These are phyloP conservation scores for Aspergillus cristatus DNA, from an alignment of 495 filamentous ascomycete species.

Conservation along the genomic window DNA sequence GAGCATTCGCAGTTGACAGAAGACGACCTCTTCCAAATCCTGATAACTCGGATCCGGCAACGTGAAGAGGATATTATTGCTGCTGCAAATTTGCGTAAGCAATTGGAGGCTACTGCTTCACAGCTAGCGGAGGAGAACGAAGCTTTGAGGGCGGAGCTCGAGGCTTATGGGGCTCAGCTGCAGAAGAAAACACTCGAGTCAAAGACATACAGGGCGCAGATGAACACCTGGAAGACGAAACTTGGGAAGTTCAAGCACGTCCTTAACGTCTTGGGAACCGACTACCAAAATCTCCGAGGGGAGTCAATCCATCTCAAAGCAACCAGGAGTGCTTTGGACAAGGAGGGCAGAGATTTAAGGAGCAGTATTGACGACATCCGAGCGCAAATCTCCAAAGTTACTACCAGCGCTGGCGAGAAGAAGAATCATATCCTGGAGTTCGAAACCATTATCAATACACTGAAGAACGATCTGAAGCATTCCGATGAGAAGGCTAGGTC, in stretches of 20 bases:
- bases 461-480: constrained; percentile 14
- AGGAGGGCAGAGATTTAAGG: constrained; percentile 19
- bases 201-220: constrained; percentile 10
- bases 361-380: constrained; percentile 15
- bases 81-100: constrained; percentile 12
- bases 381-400: constrained; percentile 11
- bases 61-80: constrained; percentile 27
- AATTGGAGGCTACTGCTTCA: constrained; percentile 16
- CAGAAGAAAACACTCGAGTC: constrained; percentile 11
- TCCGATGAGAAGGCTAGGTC: constrained; percentile 9
- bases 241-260: constrained; percentile 23
- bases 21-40: constrained; percentile 28
- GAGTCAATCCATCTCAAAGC: constrained; percentile 18
- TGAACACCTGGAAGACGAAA: constrained; percentile 27
- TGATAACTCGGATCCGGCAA: constrained; percentile 23
- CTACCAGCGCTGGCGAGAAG: constrained; percentile 8
- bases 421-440: constrained; percentile 8
- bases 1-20: constrained; percentile 15
- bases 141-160: constrained; percentile 12
- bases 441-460: constrained; percentile 5
- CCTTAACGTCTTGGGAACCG: constrained; percentile 26
- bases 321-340: constrained; percentile 9
- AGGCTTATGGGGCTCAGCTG: constrained; percentile 7
- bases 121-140: constrained; percentile 20
- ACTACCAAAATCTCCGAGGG: constrained; percentile 21